Evolutionary conservation across 2,329 filamentous ascomycete species (phyloP), one percentile per base, ranked within the genome.

Genomic region (Cercospora canescens): DNA sequence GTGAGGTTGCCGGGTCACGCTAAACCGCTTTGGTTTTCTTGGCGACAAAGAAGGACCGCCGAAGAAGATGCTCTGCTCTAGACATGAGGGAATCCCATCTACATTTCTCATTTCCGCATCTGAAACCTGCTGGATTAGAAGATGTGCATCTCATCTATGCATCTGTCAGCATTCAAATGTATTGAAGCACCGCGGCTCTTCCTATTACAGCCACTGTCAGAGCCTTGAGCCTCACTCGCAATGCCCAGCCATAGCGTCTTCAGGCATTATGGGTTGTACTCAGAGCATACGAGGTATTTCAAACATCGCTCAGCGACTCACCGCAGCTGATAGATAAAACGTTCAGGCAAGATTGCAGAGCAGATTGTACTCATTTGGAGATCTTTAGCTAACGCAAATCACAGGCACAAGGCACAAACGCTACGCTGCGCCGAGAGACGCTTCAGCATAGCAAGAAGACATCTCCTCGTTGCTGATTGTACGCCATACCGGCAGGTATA

Each of bases 141-240:
- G 56, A 58, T 21, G 39, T 45, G 18, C 50, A 58, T 59, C n/a
- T 45, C 48, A 60, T 37, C 50, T 67, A 67, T 45, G 41, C 37
- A 62, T 56, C 21, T 61, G 58, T 64, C 64, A 39, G 57, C 60
- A 60, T 66, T 68, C 60, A 67, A 39, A 57, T 60, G 57, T 69
- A 67, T 70, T 68, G 66, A 68, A 65, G 60, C n/a, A 45, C 60
- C 55, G 57, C 67, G 69, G 64, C 68, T 57, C 65, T 35, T 62
- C 59, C 62, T 64, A 65, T 63, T 62, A 64, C 60, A 41, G 66
- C 69, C 67, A 66, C 50, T 61, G 59, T 45, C 50, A 39, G 54
- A 39, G 61, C 66, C 64, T 62, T 64, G 59, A 65, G 50, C 50
- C 37, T 56, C 58, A 55, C 60, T 56, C 52, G 34, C 54, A 58